Evolutionary conservation across 129 eudicot species (phyloP), one percentile per base, ranked within the genome.

Genomic region (Saposhnikovia divaricata): DNA sequence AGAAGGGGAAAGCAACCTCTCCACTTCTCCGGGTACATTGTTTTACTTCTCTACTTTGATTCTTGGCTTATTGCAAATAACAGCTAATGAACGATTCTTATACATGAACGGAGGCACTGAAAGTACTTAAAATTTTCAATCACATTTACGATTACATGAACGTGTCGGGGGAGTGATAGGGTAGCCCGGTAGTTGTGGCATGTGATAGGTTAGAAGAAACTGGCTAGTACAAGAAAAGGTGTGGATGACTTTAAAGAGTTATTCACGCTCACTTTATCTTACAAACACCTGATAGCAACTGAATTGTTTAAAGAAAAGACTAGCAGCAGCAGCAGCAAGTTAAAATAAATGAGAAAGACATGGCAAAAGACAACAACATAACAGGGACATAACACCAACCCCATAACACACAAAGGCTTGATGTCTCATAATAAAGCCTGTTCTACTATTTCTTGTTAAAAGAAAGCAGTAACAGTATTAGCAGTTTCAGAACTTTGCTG

Each of bases 231-330:
- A 23, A 39, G 9, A 37, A 71, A 39, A 37, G 46, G 43, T 71
- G 48, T 39, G 45, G 8, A 16, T 19, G 4, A 19, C 75, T 70
- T 70, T 70, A 34, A 70, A 70, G 75, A 38, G 75, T 70, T 70
- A 14, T 70, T 38, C 75, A 70, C n/a, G 75, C 75, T 71, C 75
- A 37, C 75, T 71, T 38, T 71, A 14, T 39, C 75, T 71, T 71
- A 19, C 75, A 71, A 13, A 39, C 75, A 71, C 75, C 75, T 71
- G 75, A 38, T n/a, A 61, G 15, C 15, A 61, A 61, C 69, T 61
- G 37, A 61, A 61, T 61, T 61, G 69, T 61, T 61, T 61, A 61
- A 61, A 68, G 42, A 68, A 68, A 68, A 68, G 42, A 68, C 73
- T 14, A 68, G 73, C 73, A 68, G 65, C 65, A 55, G 65, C 23